Evolutionary conservation across 768 basidiomycete species (phyloP).

Genomic region (Boletales sp.): DNA sequence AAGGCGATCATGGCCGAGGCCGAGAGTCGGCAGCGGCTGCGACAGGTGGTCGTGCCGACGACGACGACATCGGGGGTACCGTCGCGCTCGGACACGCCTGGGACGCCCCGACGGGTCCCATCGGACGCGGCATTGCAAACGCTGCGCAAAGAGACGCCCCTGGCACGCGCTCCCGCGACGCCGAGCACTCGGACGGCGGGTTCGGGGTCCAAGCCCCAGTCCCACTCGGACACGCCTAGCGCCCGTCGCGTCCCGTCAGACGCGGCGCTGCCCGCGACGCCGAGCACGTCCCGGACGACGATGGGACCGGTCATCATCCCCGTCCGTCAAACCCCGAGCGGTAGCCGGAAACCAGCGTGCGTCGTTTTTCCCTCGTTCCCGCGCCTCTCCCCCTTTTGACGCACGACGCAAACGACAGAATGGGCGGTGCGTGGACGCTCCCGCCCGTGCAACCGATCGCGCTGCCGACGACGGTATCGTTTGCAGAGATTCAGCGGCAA

Average conservation of each 20-base stretch:
- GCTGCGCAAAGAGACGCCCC: too few relatives aligned
- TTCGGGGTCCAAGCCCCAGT: too few relatives aligned
- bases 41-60: neutral
- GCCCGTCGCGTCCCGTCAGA: constrained; percentile 5
- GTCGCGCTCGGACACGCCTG: too few relatives aligned
- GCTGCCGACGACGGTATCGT: constrained; percentile 48
- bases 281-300: constrained; percentile 26
- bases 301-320: constrained; percentile 69
- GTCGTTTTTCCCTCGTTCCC: constrained; percentile 22
- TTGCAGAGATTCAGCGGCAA: constrained; percentile 80
- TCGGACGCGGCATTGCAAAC: constrained; percentile 7
- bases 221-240: too few relatives aligned
- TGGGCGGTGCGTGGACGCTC: constrained; percentile 59
- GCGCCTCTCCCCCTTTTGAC: too few relatives aligned
- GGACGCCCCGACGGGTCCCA: constrained; percentile 4
- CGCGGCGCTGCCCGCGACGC: constrained; percentile 16
- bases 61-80: neutral
- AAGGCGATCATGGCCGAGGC: constrained; percentile 84
- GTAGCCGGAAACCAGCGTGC: constrained; percentile 46
- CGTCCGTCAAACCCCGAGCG: constrained; percentile 39
- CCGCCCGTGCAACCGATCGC: constrained; percentile 49
- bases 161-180: too few relatives aligned
- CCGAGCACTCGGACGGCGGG: too few relatives aligned
- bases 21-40: constrained; percentile 30
- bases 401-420: constrained; percentile 1